Base-by-base conservation (phyloP, 75 land plant species). In the Chamaecyparis obtusa region DNA sequence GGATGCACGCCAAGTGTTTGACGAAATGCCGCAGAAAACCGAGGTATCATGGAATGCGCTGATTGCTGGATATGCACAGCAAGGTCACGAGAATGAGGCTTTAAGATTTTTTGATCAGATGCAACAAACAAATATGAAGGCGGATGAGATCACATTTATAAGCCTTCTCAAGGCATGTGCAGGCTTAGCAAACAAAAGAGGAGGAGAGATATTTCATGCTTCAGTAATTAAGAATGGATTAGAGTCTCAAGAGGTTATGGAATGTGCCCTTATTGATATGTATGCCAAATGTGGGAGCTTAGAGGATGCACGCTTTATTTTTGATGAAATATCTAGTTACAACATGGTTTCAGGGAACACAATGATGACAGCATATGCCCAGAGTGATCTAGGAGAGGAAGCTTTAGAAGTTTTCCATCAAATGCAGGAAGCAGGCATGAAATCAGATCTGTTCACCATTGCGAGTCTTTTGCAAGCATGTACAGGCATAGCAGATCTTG, bases 271-370 rank as follows among this genome's bases (percentile, higher is more conserved):
- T 80, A 56, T 88, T 51, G 91, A 92, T 78, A 88, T 90, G 91
- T 92, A 92, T 46, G 85, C 85, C 69, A 92, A 90, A 48, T 90
- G 92, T 87, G 90, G 92, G 6, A 56, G 57, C 72, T 35, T 92
- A 77, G 83, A 76, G 1, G 35, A 90, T 76, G 92, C 92, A 0
- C 83, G 82, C 43, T 75, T 71, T 48, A 88, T 93, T 77, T 95
- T 95, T 86, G 89, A 93, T 15, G 88, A 87, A 86, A 91, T 92
- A 91, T 88, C 93, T 49, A 85, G 77, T 51, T 88, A 79, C 57
- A 90, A 93, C 80, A 88, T 89, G 5, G 91, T 94, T 32, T 89
- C 91, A 2, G 92, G 94, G 92, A 93, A 91, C 19, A 88, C 94
- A 4, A 78, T 94, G 24, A 89, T 94, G 81, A 55, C 90, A 35